Conservation (phyloP, 2,329 filamentous ascomycete species). For the Dendrostoma leiphaemia region DNA sequence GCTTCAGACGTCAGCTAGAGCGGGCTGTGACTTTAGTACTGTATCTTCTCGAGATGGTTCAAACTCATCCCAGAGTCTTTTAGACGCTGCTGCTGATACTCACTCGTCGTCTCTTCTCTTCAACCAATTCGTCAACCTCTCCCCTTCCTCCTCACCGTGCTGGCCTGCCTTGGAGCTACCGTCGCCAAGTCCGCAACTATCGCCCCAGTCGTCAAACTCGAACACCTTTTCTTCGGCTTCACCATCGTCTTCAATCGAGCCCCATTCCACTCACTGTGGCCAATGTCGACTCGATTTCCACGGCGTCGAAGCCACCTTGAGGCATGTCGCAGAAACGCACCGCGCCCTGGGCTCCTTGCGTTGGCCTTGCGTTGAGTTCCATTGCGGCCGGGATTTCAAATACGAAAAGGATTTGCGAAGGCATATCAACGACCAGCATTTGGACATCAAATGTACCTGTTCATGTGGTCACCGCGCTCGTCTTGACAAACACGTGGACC, state of each 20-base stretch:
- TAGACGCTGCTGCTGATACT: neutral
- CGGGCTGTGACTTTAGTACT: neutral
- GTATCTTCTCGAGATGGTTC: neutral
- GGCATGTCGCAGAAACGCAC: neutral
- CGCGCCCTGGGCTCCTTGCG: too few relatives aligned
- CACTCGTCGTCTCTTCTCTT: neutral
- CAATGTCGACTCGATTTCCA: neutral
- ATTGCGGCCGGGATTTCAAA: neutral
- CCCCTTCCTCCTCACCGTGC: neutral
- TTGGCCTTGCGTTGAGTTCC: neutral
- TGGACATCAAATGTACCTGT: neutral
- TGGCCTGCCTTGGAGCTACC: neutral
- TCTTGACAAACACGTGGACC: neutral
- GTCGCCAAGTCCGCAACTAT: neutral
- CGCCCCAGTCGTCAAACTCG: neutral
- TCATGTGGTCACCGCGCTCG: neutral
- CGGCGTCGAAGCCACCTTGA: neutral
- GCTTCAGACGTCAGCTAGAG: neutral
- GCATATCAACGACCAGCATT: neutral
- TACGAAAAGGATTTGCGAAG: neutral
- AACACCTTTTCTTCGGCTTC: neutral
- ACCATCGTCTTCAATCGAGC: neutral
- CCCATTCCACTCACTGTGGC: neutral
- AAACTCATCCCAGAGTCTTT: neutral
- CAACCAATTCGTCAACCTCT: neutral